phyloP scores from a whole-genome alignment of 2,329 filamentous ascomycete genomes.

The Ustilaginoidea virens region DNA sequence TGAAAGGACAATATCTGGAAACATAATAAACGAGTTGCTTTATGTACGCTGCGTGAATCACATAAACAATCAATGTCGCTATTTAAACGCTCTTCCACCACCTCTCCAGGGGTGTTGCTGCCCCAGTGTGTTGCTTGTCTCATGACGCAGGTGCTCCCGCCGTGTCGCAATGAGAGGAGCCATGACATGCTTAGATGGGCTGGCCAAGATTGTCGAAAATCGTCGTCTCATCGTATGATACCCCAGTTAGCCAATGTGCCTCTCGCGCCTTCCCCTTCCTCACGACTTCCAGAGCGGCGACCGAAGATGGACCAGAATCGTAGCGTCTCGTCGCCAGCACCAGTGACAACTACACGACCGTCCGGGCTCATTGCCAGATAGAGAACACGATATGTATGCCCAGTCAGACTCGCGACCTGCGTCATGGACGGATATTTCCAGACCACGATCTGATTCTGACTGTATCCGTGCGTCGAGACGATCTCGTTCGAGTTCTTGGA shows the following conservation, averaged over 20 bases:
- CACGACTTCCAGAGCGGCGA: slow-evolving; percentile 56
- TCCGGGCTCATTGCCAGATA: slow-evolving; percentile 97
- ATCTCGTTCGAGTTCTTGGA: slow-evolving; percentile 96
- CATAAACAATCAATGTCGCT: too few relatives aligned
- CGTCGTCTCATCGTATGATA: slow-evolving; percentile 47
- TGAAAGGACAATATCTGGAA: too few relatives aligned
- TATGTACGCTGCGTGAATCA: too few relatives aligned
- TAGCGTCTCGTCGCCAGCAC: slow-evolving; percentile 88
- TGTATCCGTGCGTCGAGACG: slow-evolving; percentile 92
- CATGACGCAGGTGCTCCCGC: too few relatives aligned
- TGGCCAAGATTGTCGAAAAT: too few relatives aligned
- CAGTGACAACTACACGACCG: slow-evolving; percentile 84
- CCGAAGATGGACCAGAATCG: slow-evolving; percentile 96
- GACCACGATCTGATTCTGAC: slow-evolving; percentile 95
- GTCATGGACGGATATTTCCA: slow-evolving; percentile 99
- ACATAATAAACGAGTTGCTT: too few relatives aligned
- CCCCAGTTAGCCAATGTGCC: slow-evolving; percentile 63
- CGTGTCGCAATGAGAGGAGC: too few relatives aligned
- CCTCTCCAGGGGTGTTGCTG: too few relatives aligned
- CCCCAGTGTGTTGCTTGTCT: too few relatives aligned
- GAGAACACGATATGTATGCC: slow-evolving; percentile 89
- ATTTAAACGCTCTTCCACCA: too few relatives aligned
- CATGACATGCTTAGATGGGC: too few relatives aligned
- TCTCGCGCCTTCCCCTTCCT: slow-evolving; percentile 45
- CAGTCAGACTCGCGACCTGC: slow-evolving; percentile 86